Base-by-base conservation (phyloP, 495 filamentous ascomycete genomes). In the Xylaria curta region DNA sequence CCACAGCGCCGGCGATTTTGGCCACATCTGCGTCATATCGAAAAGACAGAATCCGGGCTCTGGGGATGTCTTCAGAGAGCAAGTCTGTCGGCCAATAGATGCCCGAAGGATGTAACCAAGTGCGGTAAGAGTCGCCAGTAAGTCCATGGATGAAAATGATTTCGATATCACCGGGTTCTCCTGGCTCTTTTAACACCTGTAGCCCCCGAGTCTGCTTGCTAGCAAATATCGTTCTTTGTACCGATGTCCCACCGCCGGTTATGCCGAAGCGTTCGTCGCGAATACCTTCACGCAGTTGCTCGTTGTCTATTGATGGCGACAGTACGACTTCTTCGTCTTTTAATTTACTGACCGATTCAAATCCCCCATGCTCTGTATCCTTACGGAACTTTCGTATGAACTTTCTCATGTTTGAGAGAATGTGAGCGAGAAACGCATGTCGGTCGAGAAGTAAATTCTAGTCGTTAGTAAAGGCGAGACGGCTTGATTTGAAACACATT, bases 21-120 rank as follows among this genome's bases (percentile, higher is more conserved):
- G 71, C 60, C 0, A 81, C 72, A 38, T 73, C 61, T 38, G 77
- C 74, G 61, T 80, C 79, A 51, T 81, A 81, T 68, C 79, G 78
- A 59, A 72, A 80, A 21, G 77, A 69, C 12, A 80, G 68, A 4
- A 81, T 54, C 7, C 77, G 75, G 56, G 79, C 73, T 12, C 75
- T 67, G 4, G 73, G 66, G 36, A 79, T 15, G 40, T 76, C 75
- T 1, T 51, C 21, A n/a, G 78, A 70, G 5, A 81, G 69, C 1
- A 80, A 66, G 38, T 74, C 59, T 46, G 66, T 51, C 12, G 77
- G 74, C 76, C 74, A 78, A 17, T 46, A 62, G 4, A 68, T 40
- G 19, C 33, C 38, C 26, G 15, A 58, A 1, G 24, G 15, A 54
- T 68, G 46, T 5, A 24, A 31, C 28, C 12, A 59, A 56, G 31